Conservation (phyloP, 768 basidiomycete species). For the Ephemerocybe angulata region DNA sequence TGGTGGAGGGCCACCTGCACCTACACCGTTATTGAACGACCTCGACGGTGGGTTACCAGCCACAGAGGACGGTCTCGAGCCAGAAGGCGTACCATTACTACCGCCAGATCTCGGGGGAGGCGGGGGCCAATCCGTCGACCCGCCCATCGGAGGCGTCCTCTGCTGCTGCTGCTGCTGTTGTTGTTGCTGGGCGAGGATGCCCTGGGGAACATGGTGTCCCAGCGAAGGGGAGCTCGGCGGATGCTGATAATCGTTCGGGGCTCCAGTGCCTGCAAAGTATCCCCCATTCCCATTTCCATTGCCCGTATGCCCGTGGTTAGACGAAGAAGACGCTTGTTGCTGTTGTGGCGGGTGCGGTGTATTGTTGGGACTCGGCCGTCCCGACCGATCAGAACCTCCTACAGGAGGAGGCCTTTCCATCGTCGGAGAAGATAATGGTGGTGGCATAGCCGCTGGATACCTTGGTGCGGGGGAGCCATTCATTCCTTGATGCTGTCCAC, state of each 20-base stretch:
- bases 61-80: constrained; percentile 6
- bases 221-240: background rate
- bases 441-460: background rate
- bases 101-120: background rate
- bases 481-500: background rate
- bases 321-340: background rate
- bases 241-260: constrained; percentile 5
- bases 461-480: constrained; percentile 1
- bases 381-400: constrained; percentile 7
- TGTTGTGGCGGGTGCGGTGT: background rate
- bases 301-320: constrained; percentile 5
- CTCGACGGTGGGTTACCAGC: background rate
- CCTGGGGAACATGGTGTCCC: background rate
- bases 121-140: background rate
- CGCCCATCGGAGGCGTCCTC: constrained; percentile 7
- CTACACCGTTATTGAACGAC: background rate
- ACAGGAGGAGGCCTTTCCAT: constrained; percentile 12
- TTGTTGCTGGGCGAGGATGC: background rate
- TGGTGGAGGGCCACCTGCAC: background rate
- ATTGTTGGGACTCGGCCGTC: constrained; percentile 8
- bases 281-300: background rate
- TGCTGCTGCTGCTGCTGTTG: constrained; percentile 3
- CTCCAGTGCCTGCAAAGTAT: background rate
- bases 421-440: constrained; percentile 4
- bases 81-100: background rate